A percentile compares a stretch with the other conserved stretches of the same genome.
phyloP scores from a whole-genome alignment of 2,329 filamentous ascomycete species.

The Penicillium palitans region DNA sequence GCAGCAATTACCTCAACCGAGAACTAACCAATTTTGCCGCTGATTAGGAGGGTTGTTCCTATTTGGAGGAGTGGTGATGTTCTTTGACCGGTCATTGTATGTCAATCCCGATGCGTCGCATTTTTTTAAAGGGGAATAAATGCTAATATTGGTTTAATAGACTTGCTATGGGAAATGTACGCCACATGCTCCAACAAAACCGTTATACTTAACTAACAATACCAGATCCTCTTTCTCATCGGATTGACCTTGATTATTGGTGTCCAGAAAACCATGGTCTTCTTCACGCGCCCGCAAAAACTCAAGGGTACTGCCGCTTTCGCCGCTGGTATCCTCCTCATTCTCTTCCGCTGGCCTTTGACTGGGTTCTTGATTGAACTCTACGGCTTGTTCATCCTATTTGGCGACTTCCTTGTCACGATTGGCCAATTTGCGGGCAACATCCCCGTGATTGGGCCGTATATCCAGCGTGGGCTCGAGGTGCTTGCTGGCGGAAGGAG shows the following conservation, averaged over 20 bases:
- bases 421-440: conserved; percentile 85
- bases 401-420: conserved; percentile 94
- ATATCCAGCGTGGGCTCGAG: conserved; percentile 74
- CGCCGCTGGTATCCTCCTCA: conserved; percentile 76
- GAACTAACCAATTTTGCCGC: conserved; percentile 15
- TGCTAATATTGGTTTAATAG: conserved; percentile 45
- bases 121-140: neutral
- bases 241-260: conserved; percentile 96
- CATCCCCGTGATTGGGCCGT: conserved; percentile 81
- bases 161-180: conserved; percentile 96
- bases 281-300: conserved; percentile 94
- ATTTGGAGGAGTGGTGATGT: conserved; percentile 88
- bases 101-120: conserved; percentile 34
- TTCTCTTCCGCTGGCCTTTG: conserved; percentile 86
- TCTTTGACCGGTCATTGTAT: conserved; percentile 96
- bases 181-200: conserved; percentile 21
- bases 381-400: conserved; percentile 89
- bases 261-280: conserved; percentile 81
- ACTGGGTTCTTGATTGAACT: conserved; percentile 87
- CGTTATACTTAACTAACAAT: conserved; percentile 8
- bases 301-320: conserved; percentile 89
- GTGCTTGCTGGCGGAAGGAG: conserved; percentile 67
- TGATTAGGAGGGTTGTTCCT: conserved; percentile 85
- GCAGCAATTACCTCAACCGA: conserved; percentile 1
- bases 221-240: conserved; percentile 92